Percentiles rank a stretch among this genome's conserved stretches.
phyloP scores from a whole-genome alignment of 2,329 filamentous ascomycete species.

The Neodidymelliopsis sp. region DNA sequence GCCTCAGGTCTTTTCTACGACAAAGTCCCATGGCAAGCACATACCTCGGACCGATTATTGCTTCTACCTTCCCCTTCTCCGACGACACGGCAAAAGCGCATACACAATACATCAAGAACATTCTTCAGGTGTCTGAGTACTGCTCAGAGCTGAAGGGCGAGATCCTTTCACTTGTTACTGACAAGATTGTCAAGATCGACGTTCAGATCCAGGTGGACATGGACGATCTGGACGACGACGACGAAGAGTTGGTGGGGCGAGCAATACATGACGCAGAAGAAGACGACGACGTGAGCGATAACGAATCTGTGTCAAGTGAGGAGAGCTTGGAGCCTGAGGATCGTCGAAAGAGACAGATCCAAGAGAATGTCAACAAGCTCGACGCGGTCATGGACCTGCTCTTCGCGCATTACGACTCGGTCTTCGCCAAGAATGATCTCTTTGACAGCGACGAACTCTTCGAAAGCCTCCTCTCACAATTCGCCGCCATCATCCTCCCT shows the following conservation, averaged over 20 bases:
- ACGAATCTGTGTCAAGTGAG: slow-evolving; percentile 75
- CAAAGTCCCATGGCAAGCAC: slow-evolving; percentile 82
- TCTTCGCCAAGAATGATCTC: slow-evolving; percentile 71
- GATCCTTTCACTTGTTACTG: slow-evolving; percentile 82
- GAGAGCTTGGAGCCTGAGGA: slow-evolving; percentile 64
- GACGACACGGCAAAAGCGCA: slow-evolving; percentile 81
- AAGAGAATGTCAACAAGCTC: slow-evolving; percentile 86
- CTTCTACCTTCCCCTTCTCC: slow-evolving; percentile 75
- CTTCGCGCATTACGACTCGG: slow-evolving; percentile 80
- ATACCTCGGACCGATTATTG: slow-evolving; percentile 71
- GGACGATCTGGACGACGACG: slow-evolving; percentile 91
- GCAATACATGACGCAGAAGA: slow-evolving; percentile 57
- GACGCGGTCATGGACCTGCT: slow-evolving; percentile 88
- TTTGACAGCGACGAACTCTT: slow-evolving; percentile 76
- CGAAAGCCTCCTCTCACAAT: slow-evolving; percentile 82
- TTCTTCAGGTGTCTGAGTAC: slow-evolving; percentile 79
- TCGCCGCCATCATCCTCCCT: slow-evolving; percentile 85
- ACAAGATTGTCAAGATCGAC: slow-evolving; percentile 90
- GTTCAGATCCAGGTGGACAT: slow-evolving; percentile 94
- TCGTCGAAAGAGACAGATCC: slow-evolving; percentile 72
- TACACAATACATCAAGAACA: slow-evolving; percentile 85
- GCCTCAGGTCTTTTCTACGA: slow-evolving; percentile 76
- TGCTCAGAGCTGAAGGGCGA: slow-evolving; percentile 79
- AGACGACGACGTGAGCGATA: slow-evolving; percentile 67
- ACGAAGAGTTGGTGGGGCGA: slow-evolving; percentile 72